A percentile compares a stretch with the other conserved stretches of the same genome.
Conservation (phyloP, 495 filamentous ascomycete genomes). For the Astrothelium macrocarpum region DNA sequence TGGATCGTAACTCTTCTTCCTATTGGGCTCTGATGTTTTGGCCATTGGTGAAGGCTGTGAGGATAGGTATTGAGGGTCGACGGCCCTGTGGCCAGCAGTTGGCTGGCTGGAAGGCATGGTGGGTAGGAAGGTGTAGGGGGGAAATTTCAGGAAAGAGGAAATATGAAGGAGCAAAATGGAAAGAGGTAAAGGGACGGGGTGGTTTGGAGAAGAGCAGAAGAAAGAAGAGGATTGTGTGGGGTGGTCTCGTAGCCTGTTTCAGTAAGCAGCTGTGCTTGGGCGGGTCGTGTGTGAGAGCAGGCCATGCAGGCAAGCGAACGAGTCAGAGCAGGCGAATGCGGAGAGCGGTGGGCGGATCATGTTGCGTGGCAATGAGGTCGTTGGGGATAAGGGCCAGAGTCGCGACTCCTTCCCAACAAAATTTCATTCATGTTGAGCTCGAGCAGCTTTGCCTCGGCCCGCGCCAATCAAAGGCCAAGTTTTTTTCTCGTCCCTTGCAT, state of each 20-base stretch:
- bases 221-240: background rate
- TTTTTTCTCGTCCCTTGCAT: background rate
- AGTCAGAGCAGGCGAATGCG: background rate
- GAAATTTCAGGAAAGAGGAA: too few relatives aligned
- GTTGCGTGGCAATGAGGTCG: background rate
- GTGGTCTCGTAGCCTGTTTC: background rate
- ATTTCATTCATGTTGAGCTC: background rate
- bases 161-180: background rate
- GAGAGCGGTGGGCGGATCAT: background rate
- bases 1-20: conserved; percentile 33
- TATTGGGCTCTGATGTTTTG: conserved; percentile 30
- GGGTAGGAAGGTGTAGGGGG: background rate
- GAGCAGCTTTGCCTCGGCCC: background rate
- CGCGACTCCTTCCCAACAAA: conserved; percentile 2
- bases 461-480: background rate
- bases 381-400: background rate
- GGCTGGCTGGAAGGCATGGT: conserved; percentile 31
- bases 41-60: conserved; percentile 28
- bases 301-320: too few relatives aligned
- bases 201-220: background rate
- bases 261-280: background rate
- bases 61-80: conserved; percentile 28
- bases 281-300: background rate
- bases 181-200: background rate
- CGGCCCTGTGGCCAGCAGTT: conserved; percentile 28